A percentile compares a stretch with the other conserved stretches of the same genome.
These are phyloP conservation scores for Nothophoma quercina DNA, from an alignment of 2,329 filamentous ascomycete genomes.

Conservation along the genomic window DNA sequence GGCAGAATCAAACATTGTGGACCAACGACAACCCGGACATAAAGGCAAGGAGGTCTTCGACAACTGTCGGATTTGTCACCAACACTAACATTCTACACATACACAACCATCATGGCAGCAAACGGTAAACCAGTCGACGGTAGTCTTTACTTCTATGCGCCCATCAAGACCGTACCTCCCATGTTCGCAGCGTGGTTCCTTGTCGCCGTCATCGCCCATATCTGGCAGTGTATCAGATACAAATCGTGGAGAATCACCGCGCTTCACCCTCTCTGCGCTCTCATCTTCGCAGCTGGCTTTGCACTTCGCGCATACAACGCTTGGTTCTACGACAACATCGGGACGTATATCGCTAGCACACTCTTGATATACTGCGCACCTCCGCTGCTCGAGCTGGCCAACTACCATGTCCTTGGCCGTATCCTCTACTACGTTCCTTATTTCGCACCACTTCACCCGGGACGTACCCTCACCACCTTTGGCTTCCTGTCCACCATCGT, in stretches of 20 bases:
- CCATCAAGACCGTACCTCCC: slow-evolving; percentile 61
- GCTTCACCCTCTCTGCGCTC: slow-evolving; percentile 60
- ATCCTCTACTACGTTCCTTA: slow-evolving; percentile 67
- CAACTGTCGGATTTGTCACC: neutral
- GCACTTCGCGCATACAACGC: slow-evolving; percentile 60
- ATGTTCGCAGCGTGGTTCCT: slow-evolving; percentile 58
- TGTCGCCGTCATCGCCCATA: slow-evolving; percentile 53
- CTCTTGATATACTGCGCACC: slow-evolving; percentile 41
- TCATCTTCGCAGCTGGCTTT: slow-evolving; percentile 64
- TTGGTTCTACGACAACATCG: slow-evolving; percentile 55
- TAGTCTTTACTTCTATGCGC: slow-evolving; percentile 53
- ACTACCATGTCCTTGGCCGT: slow-evolving; percentile 66
- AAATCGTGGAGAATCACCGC: slow-evolving; percentile 62
- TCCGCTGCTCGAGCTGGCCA: slow-evolving; percentile 50
- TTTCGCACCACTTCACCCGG: slow-evolving; percentile 63
- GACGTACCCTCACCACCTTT: slow-evolving; percentile 64
- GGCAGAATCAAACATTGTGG: neutral
- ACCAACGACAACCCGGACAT: neutral
- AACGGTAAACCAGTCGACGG: slow-evolving; percentile 15
- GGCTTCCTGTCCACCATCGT: slow-evolving; percentile 60
- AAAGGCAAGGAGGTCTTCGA: neutral
- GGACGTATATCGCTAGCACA: slow-evolving; percentile 48
- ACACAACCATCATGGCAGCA: neutral
- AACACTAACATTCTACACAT: neutral
- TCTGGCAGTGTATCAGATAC: slow-evolving; percentile 63